phyloP scores from a whole-genome alignment of 306 rosid species.

The Cyamopsis tetragonoloba region DNA sequence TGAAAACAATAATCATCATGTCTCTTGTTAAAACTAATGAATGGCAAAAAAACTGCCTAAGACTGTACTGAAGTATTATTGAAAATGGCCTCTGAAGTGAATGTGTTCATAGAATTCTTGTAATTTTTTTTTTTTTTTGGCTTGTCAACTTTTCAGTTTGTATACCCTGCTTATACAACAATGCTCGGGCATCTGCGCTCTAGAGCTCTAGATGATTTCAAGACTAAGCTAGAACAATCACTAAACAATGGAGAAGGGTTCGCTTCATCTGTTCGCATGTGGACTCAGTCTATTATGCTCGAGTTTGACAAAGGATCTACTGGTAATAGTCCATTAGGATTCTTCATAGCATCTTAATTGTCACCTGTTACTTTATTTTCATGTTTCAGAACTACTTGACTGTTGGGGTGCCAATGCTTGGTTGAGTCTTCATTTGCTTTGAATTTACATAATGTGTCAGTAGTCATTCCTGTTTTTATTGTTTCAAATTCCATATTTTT shows the following conservation, averaged over 20 bases:
- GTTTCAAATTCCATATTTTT: not conserved
- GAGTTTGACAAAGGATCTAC: conserved; percentile 68
- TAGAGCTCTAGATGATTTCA: conserved; percentile 52
- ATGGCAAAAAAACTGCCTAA: not conserved
- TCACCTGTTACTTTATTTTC: conserved; percentile 15
- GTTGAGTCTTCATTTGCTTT: conserved; percentile 1
- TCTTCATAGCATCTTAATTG: not conserved
- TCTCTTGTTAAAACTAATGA: too few species aligned
- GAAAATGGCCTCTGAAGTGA: not conserved
- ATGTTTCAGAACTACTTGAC: conserved; percentile 6
- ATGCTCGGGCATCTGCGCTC: conserved; percentile 69
- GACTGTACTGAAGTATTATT: conserved; percentile 6
- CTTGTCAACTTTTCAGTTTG: conserved; percentile 55
- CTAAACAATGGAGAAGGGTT: conserved; percentile 73
- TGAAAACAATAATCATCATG: too few species aligned
- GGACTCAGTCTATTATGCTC: conserved; percentile 39
- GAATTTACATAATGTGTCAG: conserved; percentile 18
- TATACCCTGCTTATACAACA: conserved; percentile 59
- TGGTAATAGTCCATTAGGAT: conserved; percentile 43
- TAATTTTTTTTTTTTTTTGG: not conserved
- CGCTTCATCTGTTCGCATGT: conserved; percentile 49
- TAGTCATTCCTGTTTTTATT: not conserved
- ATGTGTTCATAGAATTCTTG: not conserved
- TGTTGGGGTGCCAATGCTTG: conserved; percentile 2
- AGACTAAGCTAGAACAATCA: conserved; percentile 58